These are phyloP conservation scores for Fraxinus pennsylvanica DNA, from an alignment of 257 asterid genomes.

Conservation along the genomic window DNA sequence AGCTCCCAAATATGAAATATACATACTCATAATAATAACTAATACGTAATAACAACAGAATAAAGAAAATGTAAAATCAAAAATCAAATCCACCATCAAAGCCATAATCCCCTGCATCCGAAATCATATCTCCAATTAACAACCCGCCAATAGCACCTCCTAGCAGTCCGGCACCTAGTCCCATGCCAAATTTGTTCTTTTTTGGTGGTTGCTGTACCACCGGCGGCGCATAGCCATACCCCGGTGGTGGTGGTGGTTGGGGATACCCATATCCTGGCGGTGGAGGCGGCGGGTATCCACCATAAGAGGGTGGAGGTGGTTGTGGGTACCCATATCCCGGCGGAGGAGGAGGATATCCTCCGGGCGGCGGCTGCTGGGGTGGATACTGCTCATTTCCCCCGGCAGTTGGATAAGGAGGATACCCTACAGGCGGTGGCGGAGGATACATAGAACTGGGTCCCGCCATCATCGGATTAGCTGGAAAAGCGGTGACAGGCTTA, in stretches of 20 bases:
- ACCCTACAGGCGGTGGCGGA: conserved; percentile 27
- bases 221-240: conserved; percentile 56
- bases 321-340: conserved; percentile 46
- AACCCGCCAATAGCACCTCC: conserved; percentile 67
- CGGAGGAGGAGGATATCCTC: conserved; percentile 30
- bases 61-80: background rate
- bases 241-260: conserved; percentile 38
- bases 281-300: conserved; percentile 31
- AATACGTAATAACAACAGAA: background rate
- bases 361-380: conserved; percentile 27
- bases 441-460: conserved; percentile 55
- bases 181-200: conserved; percentile 51
- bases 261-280: conserved; percentile 52
- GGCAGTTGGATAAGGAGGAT: conserved; percentile 37
- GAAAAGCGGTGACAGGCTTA: conserved; percentile 3
- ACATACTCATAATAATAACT: too few species aligned
- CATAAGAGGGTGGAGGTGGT: conserved; percentile 23
- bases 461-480: conserved; percentile 52
- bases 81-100: conserved; percentile 37
- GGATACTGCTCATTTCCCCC: conserved; percentile 32
- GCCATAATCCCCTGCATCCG: conserved; percentile 35
- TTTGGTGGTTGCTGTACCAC: conserved; percentile 41
- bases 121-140: conserved; percentile 51
- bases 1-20: background rate
- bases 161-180: conserved; percentile 50